Conservation (phyloP, 2,329 filamentous ascomycete genomes). For the Blastomyces percursus region DNA sequence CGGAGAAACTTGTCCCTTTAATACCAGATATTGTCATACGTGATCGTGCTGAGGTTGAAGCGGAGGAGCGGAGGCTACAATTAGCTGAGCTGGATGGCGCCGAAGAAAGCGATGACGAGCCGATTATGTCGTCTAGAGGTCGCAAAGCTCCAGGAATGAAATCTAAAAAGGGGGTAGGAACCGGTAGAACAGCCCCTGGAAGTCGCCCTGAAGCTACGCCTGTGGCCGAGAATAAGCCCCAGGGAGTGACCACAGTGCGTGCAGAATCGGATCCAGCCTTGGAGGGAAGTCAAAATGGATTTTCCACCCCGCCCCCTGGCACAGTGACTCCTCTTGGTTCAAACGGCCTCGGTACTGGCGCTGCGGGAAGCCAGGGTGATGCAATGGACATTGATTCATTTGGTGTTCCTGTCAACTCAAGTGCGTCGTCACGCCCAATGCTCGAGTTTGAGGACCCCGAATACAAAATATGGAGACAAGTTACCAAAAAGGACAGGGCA, state of each 20-base stretch:
- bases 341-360: conserved; percentile 53
- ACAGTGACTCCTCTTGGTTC: conserved; percentile 64
- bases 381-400: conserved; percentile 74
- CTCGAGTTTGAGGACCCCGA: conserved; percentile 76
- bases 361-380: conserved; percentile 61
- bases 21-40: conserved; percentile 89
- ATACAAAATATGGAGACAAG: conserved; percentile 97
- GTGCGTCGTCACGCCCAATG: conserved; percentile 59
- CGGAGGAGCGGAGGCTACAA: conserved; percentile 69
- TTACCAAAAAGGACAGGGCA: conserved; percentile 92
- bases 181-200: conserved; percentile 55
- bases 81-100: conserved; percentile 69
- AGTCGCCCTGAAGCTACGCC: conserved; percentile 72
- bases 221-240: conserved; percentile 34
- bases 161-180: conserved; percentile 54
- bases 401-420: conserved; percentile 54
- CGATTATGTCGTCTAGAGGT: conserved; percentile 94
- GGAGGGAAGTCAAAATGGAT: conserved; percentile 71
- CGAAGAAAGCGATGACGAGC: conserved; percentile 92
- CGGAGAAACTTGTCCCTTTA: conserved; percentile 86
- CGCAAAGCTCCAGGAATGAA: conserved; percentile 75
- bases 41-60: conserved; percentile 87
- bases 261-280: conserved; percentile 62
- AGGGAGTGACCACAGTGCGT: conserved; percentile 40
- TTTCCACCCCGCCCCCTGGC: conserved; percentile 69